A percentile compares a stretch with the other conserved stretches of the same genome.
Evolutionary conservation across 73 alveolate genomes (phyloP).

Genomic region (Paramecium tetraurelia): DNA sequence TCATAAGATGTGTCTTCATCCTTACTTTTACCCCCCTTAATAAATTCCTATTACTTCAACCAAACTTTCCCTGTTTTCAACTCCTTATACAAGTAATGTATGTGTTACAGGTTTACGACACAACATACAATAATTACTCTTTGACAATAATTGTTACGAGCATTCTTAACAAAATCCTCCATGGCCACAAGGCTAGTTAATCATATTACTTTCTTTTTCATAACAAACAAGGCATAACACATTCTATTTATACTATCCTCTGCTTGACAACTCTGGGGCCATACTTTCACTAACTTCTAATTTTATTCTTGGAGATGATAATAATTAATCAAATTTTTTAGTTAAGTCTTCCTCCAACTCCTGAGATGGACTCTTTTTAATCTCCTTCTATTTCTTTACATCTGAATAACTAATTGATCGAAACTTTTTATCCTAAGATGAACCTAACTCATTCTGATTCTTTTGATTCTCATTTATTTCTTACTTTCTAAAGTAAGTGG

Average conservation of each 20-base stretch:
- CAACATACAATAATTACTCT: background rate
- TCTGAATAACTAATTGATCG: background rate
- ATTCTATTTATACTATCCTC: background rate
- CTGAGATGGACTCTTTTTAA: background rate
- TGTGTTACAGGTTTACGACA: background rate
- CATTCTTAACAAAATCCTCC: constrained; percentile 32
- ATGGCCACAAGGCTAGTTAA: constrained; percentile 17
- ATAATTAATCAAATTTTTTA: background rate
- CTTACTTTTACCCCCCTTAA: background rate
- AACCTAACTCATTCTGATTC: background rate
- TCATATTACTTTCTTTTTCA: constrained; percentile 17
- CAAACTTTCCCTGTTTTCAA: background rate
- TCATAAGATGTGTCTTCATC: background rate
- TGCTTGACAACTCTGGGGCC: background rate
- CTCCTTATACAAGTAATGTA: background rate
- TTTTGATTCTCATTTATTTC: background rate
- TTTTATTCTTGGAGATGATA: background rate
- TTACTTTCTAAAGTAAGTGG: background rate
- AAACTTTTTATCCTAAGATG: background rate
- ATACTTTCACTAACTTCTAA: background rate
- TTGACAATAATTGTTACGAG: background rate
- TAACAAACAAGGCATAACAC: background rate
- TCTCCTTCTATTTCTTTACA: background rate
- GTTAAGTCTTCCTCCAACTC: background rate
- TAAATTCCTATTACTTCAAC: background rate